Conservation (phyloP, 805 yeast species). For the Saccharomyces paradoxus region DNA sequence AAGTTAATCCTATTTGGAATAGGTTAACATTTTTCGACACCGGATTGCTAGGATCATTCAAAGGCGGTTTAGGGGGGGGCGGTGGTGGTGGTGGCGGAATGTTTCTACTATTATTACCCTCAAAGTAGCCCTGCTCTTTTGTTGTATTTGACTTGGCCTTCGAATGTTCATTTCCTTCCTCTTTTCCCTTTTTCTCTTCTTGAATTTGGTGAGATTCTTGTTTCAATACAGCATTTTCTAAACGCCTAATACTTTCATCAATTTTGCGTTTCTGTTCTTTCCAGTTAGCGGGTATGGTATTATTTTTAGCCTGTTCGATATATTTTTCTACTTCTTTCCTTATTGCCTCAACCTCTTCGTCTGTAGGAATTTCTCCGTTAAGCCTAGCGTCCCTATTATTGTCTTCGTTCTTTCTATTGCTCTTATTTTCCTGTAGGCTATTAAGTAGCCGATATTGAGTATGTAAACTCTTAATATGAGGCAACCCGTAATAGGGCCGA, state of each 20-base stretch:
- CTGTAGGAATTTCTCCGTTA: constrained; percentile 14
- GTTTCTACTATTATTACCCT: constrained; percentile 6
- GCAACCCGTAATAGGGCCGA: not conserved
- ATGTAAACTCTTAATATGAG: not conserved
- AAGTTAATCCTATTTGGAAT: constrained; percentile 29
- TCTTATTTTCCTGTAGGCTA: not conserved
- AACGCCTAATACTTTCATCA: constrained; percentile 18
- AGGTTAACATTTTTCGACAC: constrained; percentile 30
- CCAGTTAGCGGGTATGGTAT: constrained; percentile 8
- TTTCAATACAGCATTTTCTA: constrained; percentile 19
- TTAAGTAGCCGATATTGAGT: not conserved
- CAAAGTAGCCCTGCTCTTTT: constrained; percentile 6
- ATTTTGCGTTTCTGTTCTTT: constrained; percentile 13
- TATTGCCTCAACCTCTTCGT: constrained; percentile 19
- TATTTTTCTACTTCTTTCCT: constrained; percentile 20
- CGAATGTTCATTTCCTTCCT: not conserved
- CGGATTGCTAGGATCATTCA: constrained; percentile 28
- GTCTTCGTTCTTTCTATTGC: not conserved
- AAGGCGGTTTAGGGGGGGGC: not conserved
- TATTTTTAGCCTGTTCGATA: constrained; percentile 15
- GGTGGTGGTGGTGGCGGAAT: not conserved
- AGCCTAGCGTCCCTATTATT: not conserved
- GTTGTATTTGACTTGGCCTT: not conserved
- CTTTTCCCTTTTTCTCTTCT: not conserved
- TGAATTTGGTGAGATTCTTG: constrained; percentile 7